Evolutionary conservation across 192 early-diverging fungal genomes (phyloP), one percentile per base, ranked within the genome.

Genomic region (Coemansia aciculifera): DNA sequence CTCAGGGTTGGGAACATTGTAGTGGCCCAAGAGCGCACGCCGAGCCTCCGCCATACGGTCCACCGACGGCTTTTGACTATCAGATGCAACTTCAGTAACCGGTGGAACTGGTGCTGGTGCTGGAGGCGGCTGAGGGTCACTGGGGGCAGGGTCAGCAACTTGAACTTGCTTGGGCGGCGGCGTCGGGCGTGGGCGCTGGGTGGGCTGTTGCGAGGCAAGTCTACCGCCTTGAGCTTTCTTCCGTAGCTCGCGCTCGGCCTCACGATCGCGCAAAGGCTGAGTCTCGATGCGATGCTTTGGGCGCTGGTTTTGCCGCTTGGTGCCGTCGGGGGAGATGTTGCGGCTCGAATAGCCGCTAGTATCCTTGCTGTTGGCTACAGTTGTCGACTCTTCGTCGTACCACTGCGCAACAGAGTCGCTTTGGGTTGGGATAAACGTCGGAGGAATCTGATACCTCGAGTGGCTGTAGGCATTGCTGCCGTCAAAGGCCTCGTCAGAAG

Each of bases 181-280:
- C 17, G 48, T 24, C 21, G 13, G 66, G 21, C 66, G 36, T 11
- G 29, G 29, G 7, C 29, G 29, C 27, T 32, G 54, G 34, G 1
- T 36, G 34, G 34, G 34, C 34, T 6, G 34, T 36, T 36, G 34
- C 34, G 34, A 36, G 34, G 34, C 34, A 36, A 8, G 7, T 34
- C 15, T 57, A 7, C 29, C 13, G 31, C 29, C 29, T 5, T 57
- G 54, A 5, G 54, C 54, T 17, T 44, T 70, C 34, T 38, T 27
- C 68, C 62, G 64, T 56, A 68, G 64, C 67, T 83, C 73, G 48
- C 81, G 77, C 73, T 83, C 81, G 3, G 81, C 81, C 46, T 83
- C 81, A 29, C 67, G 81, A 43, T 83, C 81, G 32, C 81, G 81
- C 64, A 83, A 62, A 0, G 81, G 81, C 73, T 83, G 64, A 1